Conservation (phyloP, 2,329 filamentous ascomycete species). For the Tolypocladium paradoxum region DNA sequence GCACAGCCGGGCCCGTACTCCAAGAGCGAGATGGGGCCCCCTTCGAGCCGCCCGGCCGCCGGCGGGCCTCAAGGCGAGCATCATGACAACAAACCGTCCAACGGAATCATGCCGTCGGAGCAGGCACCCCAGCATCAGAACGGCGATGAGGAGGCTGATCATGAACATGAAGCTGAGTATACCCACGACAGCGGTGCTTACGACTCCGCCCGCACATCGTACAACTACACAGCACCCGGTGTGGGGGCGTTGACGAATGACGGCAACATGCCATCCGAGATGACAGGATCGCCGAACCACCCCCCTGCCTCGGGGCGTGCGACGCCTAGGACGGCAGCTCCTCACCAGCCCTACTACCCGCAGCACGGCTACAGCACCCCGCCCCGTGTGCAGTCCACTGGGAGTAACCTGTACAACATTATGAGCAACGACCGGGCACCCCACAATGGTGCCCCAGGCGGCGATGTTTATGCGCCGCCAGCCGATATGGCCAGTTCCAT, state of each 20-base stretch:
- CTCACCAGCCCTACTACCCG: slow-evolving; percentile 63
- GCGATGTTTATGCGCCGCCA: slow-evolving; percentile 61
- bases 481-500: slow-evolving; percentile 45
- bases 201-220: slow-evolving; percentile 59
- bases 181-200: slow-evolving; percentile 73
- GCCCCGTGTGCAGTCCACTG: slow-evolving; percentile 55
- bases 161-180: slow-evolving; percentile 74
- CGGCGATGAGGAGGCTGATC: slow-evolving; percentile 57
- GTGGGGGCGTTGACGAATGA: slow-evolving; percentile 59
- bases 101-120: slow-evolving; percentile 51
- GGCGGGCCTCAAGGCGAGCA: slow-evolving; percentile 50
- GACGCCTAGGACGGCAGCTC: slow-evolving; percentile 69
- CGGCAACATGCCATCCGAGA: slow-evolving; percentile 70
- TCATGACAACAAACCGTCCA: slow-evolving; percentile 51
- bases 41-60: slow-evolving; percentile 50
- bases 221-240: slow-evolving; percentile 65
- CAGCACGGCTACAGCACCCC: slow-evolving; percentile 68
- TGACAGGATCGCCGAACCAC: slow-evolving; percentile 71
- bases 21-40: slow-evolving; percentile 84
- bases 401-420: slow-evolving; percentile 76
- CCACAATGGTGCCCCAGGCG: slow-evolving; percentile 45
- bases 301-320: slow-evolving; percentile 73
- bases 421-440: slow-evolving; percentile 68
- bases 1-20: slow-evolving; percentile 59
- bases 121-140: slow-evolving; percentile 42